A percentile compares a stretch with the other conserved stretches of the same genome.
phyloP scores from a whole-genome alignment of 148 eudicot genomes.

The Hydrangea macrophylla region DNA sequence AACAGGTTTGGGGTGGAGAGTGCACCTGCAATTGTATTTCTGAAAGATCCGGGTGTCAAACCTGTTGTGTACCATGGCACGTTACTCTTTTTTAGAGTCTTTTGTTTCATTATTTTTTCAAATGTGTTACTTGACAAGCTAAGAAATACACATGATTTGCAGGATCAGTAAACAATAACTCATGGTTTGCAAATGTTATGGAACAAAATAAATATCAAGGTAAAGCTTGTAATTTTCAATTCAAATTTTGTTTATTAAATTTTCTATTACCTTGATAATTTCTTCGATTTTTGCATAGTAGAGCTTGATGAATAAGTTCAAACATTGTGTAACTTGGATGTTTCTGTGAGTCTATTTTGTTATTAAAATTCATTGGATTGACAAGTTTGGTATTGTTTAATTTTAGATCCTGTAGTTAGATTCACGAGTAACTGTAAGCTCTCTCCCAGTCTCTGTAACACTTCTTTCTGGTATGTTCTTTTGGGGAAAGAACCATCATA shows the following conservation, averaged over 20 bases:
- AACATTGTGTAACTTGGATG: neutral
- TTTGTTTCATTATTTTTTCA: neutral
- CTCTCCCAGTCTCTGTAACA: neutral
- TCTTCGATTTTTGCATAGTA: neutral
- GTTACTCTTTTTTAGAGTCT: slow-evolving; percentile 8
- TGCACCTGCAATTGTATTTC: slow-evolving; percentile 81
- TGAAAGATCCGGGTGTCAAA: slow-evolving; percentile 82
- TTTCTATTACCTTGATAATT: neutral
- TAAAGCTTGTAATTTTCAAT: slow-evolving; percentile 28
- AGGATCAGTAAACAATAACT: slow-evolving; percentile 70
- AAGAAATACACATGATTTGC: slow-evolving; percentile 24
- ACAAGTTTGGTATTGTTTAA: neutral
- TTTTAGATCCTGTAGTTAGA: neutral
- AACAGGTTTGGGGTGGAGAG: slow-evolving; percentile 75
- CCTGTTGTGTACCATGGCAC: slow-evolving; percentile 79
- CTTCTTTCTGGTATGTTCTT: neutral
- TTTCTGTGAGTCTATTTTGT: neutral
- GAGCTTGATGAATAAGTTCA: neutral
- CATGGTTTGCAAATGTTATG: slow-evolving; percentile 65
- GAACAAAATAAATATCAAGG: slow-evolving; percentile 90
- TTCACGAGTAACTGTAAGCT: neutral
- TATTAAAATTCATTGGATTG: neutral
- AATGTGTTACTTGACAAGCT: slow-evolving; percentile 5
- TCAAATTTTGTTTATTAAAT: neutral
- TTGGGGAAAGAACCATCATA: neutral